Evolutionary conservation across 1,284 basidiomycete species (phyloP).

Genomic region (Pholiota adiposa): DNA sequence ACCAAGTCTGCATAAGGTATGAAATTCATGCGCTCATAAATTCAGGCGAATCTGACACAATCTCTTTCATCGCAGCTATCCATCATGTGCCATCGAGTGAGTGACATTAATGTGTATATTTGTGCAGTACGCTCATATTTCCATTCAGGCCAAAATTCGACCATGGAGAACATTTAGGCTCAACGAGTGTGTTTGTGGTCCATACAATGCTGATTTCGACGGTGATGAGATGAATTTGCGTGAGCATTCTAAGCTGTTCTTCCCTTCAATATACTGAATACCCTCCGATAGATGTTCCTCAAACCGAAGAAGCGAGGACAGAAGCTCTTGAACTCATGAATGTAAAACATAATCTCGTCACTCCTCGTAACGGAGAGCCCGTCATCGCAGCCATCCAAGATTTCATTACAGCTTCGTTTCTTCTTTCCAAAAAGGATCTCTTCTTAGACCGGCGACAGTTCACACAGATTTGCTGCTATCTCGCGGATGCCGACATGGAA

Average conservation of each 20-base stretch:
- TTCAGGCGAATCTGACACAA: not conserved
- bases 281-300: conserved; percentile 83
- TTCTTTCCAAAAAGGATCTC: conserved; percentile 91
- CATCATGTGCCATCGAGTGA: conserved; percentile 97
- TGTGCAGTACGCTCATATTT: conserved; percentile 7
- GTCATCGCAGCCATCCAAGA: conserved; percentile 99
- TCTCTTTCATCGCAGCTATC: conserved; percentile 70
- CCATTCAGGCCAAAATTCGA: conserved; percentile 78
- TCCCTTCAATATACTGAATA: not conserved
- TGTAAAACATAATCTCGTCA: conserved; percentile 97
- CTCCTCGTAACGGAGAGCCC: conserved; percentile 96
- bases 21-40: conserved; percentile 1
- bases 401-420: conserved; percentile 97
- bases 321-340: conserved; percentile 98
- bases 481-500: conserved; percentile 89
- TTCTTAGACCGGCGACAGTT: conserved; percentile 97
- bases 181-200: conserved; percentile 99
- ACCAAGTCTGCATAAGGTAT: conserved; percentile 93
- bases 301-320: conserved; percentile 98
- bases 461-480: conserved; percentile 95
- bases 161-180: conserved; percentile 98
- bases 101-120: conserved; percentile 24
- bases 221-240: conserved; percentile 99
- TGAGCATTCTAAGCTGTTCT: conserved; percentile 42
- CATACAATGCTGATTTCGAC: conserved; percentile 99